phyloP scores from a whole-genome alignment of 768 basidiomycete species.

The Cystofilobasidium capitatum region DNA sequence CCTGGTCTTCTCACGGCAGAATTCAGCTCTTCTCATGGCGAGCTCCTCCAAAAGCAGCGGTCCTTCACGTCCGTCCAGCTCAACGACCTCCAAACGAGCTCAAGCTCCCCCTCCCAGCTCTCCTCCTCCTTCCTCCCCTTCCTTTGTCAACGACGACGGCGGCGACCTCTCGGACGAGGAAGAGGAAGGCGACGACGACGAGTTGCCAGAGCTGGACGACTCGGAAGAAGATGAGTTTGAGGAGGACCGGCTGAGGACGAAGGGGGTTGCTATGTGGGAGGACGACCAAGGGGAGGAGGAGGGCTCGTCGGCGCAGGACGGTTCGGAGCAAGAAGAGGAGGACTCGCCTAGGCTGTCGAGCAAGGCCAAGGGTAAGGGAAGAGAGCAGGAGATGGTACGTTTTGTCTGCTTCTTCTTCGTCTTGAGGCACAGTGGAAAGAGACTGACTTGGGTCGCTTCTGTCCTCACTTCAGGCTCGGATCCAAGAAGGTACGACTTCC shows the following conservation, averaged over 20 bases:
- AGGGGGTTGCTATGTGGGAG: slow-evolving; percentile 20
- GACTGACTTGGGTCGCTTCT: neutral
- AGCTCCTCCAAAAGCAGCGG: too few relatives aligned
- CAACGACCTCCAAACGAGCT: too few relatives aligned
- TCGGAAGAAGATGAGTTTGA: slow-evolving; percentile 39
- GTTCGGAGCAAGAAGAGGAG: slow-evolving; percentile 28
- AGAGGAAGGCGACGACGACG: slow-evolving; percentile 7
- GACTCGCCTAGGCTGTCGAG: slow-evolving; percentile 32
- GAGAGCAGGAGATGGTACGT: slow-evolving; percentile 20
- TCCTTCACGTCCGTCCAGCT: too few relatives aligned
- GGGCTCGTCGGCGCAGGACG: slow-evolving; percentile 10
- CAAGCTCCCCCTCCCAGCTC: too few relatives aligned
- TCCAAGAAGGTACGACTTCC: slow-evolving; percentile 32
- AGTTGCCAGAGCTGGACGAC: slow-evolving; percentile 26
- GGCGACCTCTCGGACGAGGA: neutral
- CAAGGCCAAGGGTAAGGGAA: slow-evolving; percentile 31
- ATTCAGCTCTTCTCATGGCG: too few relatives aligned
- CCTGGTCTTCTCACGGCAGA: too few relatives aligned
- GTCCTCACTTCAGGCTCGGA: slow-evolving; percentile 20
- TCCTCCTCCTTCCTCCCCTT: too few relatives aligned
- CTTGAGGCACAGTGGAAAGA: too few relatives aligned
- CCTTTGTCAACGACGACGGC: too few relatives aligned
- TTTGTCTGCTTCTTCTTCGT: neutral
- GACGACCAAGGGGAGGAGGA: slow-evolving; percentile 28
- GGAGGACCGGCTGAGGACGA: slow-evolving; percentile 25